Evolutionary conservation across 148 eudicot genomes (phyloP).

Genomic region (Heliamphora exappendiculata): DNA sequence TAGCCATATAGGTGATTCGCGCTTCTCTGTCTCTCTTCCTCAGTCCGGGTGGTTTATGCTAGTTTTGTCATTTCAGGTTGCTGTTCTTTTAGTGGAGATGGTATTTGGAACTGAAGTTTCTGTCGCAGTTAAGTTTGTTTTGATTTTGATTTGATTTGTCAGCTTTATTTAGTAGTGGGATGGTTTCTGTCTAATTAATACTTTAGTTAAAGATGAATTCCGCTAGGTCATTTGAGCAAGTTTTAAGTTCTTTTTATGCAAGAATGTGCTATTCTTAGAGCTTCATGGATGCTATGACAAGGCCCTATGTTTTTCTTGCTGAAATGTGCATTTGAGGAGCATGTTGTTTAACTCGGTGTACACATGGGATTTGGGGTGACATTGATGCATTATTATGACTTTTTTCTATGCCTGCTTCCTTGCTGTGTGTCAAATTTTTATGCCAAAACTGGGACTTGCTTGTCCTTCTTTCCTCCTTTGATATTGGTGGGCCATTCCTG

Average conservation of each 20-base stretch:
- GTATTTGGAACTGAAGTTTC: slow-evolving; percentile 49
- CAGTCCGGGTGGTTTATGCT: slow-evolving; percentile 58
- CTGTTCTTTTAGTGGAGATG: slow-evolving; percentile 50
- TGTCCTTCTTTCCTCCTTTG: neutral
- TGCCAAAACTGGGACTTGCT: neutral
- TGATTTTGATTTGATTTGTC: slow-evolving; percentile 32
- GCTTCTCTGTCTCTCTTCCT: slow-evolving; percentile 35
- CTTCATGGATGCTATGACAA: too few relatives aligned
- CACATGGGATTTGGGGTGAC: neutral
- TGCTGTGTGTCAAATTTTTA: neutral
- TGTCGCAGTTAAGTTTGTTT: slow-evolving; percentile 46
- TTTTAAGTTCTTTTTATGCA: neutral
- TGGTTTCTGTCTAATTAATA: slow-evolving; percentile 17
- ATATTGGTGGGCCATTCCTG: neutral
- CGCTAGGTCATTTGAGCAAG: neutral
- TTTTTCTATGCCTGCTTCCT: neutral
- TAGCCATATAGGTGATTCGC: slow-evolving; percentile 52
- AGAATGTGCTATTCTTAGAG: neutral
- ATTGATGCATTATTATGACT: neutral
- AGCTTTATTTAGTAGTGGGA: slow-evolving; percentile 15
- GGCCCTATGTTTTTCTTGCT: neutral
- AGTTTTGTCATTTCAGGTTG: slow-evolving; percentile 61
- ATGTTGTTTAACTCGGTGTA: neutral
- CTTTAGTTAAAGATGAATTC: slow-evolving; percentile 6
- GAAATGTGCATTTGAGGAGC: neutral